Base-by-base conservation (phyloP, 176 grass and related monocot genomes). In the Stipa capillata region DNA sequence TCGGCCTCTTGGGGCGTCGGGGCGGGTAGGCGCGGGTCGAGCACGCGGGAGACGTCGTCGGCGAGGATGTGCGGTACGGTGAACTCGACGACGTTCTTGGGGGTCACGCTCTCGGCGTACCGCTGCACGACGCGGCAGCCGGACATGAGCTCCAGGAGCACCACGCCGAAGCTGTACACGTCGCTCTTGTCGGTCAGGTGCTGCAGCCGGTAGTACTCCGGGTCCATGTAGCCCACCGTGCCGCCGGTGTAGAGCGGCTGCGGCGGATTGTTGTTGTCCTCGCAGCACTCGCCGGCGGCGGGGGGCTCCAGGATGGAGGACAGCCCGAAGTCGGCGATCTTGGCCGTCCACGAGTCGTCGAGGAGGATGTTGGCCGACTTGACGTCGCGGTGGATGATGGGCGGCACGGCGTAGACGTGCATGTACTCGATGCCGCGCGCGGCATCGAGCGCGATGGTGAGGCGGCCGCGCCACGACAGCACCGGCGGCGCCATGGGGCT, bases 141-240 rank as follows among this genome's bases (percentile, higher is more conserved):
- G 1, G 94, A 89, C 52, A 97, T 33, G 53, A 90, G 85, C 87
- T 93, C 93, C 34, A 97, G 72, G 16, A 93, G 84, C 65, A 90
- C 85, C 0, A 90, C 86, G 31, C 93, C 93, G 73, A 97, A 90
- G 87, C 90, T 90, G 88, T 92, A 97, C 52, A 93, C 90, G 83
- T 97, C 93, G 13, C 85, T 93, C 77, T 90, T 93, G 65, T 90
- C 84, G n/a, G 94, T 97, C 44, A 97, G 79, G 66, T 89, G 84
- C 76, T 97, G 94, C 34, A 97, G 85, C 40, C 94, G 45, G 79
- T 94, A 97, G 87, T 94, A 97, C 85, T 97, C 91, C 11, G 91
- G 94, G 81, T 97, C 94, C 91, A 97, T 97, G 86, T 97, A 97
- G 27, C 94, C 94, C 47, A 97, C 89, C 69, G 94, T 97, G 33